phyloP scores from a whole-genome alignment of 208 protist species.

The Wallacemonas sp. region DNA sequence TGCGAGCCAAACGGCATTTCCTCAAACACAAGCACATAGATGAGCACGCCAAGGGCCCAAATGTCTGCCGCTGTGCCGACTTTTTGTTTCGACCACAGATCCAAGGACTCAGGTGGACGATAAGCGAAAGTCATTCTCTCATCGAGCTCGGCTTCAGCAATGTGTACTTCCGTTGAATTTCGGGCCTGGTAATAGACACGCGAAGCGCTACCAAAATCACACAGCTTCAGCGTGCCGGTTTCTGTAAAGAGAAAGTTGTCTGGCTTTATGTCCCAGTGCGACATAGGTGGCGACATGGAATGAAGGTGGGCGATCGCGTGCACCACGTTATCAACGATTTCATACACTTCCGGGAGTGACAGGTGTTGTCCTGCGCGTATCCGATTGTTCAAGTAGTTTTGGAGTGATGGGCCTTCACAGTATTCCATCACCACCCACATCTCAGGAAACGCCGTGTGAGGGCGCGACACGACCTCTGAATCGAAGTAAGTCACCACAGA shows the following conservation, averaged over 20 bases:
- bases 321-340: constrained; percentile 53
- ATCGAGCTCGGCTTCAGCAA: constrained; percentile 77
- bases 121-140: constrained; percentile 90
- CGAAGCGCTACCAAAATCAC: constrained; percentile 93
- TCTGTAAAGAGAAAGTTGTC: constrained; percentile 89
- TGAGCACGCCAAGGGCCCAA: constrained; percentile 94
- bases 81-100: constrained; percentile 84
- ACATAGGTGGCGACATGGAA: constrained; percentile 76
- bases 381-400: constrained; percentile 65
- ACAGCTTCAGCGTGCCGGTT: constrained; percentile 86
- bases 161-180: constrained; percentile 54
- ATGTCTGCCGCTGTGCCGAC: constrained; percentile 92
- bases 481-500: constrained; percentile 34
- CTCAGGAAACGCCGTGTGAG: constrained; percentile 34
- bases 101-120: constrained; percentile 93
- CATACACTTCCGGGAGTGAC: constrained; percentile 45
- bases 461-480: constrained; percentile 26
- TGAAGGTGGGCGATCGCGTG: constrained; percentile 65
- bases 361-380: constrained; percentile 40
- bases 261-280: constrained; percentile 93
- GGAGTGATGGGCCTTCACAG: constrained; percentile 51
- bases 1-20: constrained; percentile 91
- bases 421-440: constrained; percentile 80
- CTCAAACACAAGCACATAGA: constrained; percentile 92
- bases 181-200: constrained; percentile 55